Conservation (phyloP, 208 protist species). For the Trypanosomatidae sp. region DNA sequence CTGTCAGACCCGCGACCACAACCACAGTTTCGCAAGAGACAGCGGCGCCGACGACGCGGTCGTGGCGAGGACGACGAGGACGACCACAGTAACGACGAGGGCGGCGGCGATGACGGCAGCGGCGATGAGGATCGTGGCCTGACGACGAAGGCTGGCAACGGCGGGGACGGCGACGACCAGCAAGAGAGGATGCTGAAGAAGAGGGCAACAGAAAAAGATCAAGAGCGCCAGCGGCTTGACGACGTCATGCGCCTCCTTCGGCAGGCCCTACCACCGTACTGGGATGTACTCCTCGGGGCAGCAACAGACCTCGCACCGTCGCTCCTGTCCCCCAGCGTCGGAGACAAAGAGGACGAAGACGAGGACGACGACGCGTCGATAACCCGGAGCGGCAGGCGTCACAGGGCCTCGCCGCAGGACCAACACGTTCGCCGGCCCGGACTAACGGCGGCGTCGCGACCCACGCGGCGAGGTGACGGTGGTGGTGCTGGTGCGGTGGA, state of each 20-base stretch:
- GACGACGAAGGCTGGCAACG: not conserved
- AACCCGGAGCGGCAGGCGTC: not conserved
- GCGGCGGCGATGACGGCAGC: not conserved
- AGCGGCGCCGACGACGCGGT: not conserved
- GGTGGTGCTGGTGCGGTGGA: not conserved
- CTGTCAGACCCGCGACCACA: not conserved
- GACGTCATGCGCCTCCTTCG: conserved; percentile 25
- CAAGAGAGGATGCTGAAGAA: not conserved
- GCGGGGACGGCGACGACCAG: conserved; percentile 5
- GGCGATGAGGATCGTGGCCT: conserved; percentile 2
- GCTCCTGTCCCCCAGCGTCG: not conserved
- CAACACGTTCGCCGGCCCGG: not conserved
- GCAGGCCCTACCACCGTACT: conserved; percentile 25
- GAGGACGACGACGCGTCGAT: not conserved
- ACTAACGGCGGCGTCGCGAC: not conserved
- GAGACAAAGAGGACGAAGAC: conserved; percentile 13
- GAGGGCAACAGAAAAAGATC: not conserved
- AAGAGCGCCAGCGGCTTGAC: not conserved
- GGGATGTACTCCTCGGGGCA: conserved; percentile 34
- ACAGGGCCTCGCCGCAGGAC: not conserved
- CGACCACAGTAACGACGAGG: conserved; percentile 2
- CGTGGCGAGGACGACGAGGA: not conserved
- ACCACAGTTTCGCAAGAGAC: not conserved
- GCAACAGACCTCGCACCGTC: conserved; percentile 7
- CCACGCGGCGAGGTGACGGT: not conserved